phyloP scores from a whole-genome alignment of 208 protist species.

The Leishmania major region DNA sequence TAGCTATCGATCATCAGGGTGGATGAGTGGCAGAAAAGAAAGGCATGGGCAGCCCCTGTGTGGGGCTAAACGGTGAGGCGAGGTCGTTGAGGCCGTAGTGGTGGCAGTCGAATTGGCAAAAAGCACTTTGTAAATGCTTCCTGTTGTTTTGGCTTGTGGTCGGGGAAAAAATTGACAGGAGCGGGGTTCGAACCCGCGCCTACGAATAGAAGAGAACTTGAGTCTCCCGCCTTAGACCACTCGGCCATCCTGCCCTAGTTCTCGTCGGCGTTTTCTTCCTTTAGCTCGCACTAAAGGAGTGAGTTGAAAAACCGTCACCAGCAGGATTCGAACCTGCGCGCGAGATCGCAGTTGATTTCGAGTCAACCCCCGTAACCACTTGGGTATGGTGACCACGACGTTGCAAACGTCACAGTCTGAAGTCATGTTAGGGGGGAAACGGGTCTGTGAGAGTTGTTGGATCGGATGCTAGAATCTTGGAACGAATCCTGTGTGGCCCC shows the following conservation, averaged over 20 bases:
- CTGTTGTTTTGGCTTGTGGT: too few relatives aligned
- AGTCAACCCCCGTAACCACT: slow-evolving; percentile 92
- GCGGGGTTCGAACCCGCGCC: slow-evolving; percentile 85
- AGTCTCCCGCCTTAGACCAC: slow-evolving; percentile 87
- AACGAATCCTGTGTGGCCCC: rapidly evolving
- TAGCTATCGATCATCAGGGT: too few relatives aligned
- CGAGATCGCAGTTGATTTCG: slow-evolving; percentile 89
- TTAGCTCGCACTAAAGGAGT: rapidly evolving
- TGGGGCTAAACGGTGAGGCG: too few relatives aligned
- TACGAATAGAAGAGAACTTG: slow-evolving; percentile 89
- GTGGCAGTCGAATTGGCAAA: too few relatives aligned
- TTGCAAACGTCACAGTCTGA: too few relatives aligned
- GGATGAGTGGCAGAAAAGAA: too few relatives aligned
- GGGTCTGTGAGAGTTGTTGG: too few relatives aligned
- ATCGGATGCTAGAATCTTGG: too few relatives aligned
- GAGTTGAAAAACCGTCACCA: slow-evolving; percentile 46
- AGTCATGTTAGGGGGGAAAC: too few relatives aligned
- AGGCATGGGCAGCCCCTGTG: too few relatives aligned
- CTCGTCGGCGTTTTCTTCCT: background rate
- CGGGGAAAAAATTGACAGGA: slow-evolving; percentile 68
- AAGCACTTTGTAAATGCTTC: too few relatives aligned
- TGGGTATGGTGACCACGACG: slow-evolving; percentile 70
- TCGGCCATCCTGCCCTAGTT: slow-evolving; percentile 68
- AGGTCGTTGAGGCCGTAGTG: too few relatives aligned
- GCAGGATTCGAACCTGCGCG: slow-evolving; percentile 90